Base-by-base conservation (phyloP, 2,329 filamentous ascomycete species). In the Nannizziopsis barbatae region DNA sequence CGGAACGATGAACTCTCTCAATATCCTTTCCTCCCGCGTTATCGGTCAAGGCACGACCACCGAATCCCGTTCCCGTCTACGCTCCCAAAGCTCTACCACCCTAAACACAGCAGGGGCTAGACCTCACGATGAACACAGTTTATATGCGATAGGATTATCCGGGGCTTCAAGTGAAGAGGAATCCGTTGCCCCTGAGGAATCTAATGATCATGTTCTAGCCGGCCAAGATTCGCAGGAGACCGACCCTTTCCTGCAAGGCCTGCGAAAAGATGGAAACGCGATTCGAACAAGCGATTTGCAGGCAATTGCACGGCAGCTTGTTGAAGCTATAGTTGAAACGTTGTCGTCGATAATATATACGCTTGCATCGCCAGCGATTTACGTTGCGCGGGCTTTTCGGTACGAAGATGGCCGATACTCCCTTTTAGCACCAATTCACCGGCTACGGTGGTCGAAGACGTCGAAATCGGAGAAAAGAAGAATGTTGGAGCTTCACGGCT, bases 1-100 rank as follows among this genome's bases (percentile, higher is more conserved):
- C 63, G 67, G 69, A 74, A 85, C 76, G 71, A 95, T 95, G 90
- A 95, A 95, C 81, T 94, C 89, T 61, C 75, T 95, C 74, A 94
- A 92, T 72, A 86, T 95, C 67, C 80, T 95, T 66, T 92, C 87
- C 62, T 81, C 86, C 65, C 83, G 84, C 71, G 85, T 89, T 65
- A 77, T 81, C 62, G 76, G 77, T 62, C 73, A 72, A 62, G 74
- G 75, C 55, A 71, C 75, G 56, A n/a, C 47, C 9, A 70, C 71
- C 48, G 62, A 57, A 50, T 62, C 68, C 50, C 73, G 75, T 55
- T 73, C 74, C 53, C 74, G 76, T 57, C 74, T 75, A 53, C 68
- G 68, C 53, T 77, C 75, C 35, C 70, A 76, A 57, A 70, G 70
- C 57, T 72, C 74, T 53, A 62, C 66, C 49, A 60, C 60, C 51